Evolutionary conservation across 805 yeast species (phyloP), one percentile per base, ranked within the genome.

Genomic region (Cephaloascus albidus): DNA sequence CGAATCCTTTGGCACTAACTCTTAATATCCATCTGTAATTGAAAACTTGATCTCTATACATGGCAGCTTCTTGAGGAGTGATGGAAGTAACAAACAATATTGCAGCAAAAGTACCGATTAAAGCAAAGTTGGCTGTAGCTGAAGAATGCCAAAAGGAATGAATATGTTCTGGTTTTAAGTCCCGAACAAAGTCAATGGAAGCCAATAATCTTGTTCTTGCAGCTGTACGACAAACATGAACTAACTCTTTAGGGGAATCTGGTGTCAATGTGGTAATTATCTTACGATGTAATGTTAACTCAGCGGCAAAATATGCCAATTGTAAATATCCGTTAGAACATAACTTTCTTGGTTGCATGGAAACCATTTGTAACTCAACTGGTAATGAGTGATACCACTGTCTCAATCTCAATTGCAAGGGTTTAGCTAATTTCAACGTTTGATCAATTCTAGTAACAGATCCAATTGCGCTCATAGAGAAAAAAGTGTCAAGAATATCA

Each of bases 141-240:
- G 88, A 76, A 2, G 88, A 76, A 58, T 85, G 93, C 96, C 96
- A 89, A 56, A 87, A 88, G 10, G 95, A 77, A 53, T 81, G 89
- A 36, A 86, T 70, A 52, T 87, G 95, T 48, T 87, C 95, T 8
- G 83, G 81, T 48, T 79, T 81, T 55, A 89, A 67, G 43, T 78
- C 81, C 37, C 81, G 64, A 8, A 85, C 79, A 56, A 86, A 84
- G 39, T 84, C 93, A 43, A 85, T 75, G 1, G 96, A 85, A 0
- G 96, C 95, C 5, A 75, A 60, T 15, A 89, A 65, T 51, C 97
- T 66, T 2, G 94, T 82, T 42, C 72, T 77, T 2, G 96, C 97
- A 0, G 96, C 96, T 20, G 81, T 68, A 34, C 96, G 70, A 54
- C 96, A 87, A 1, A 88, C 88, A 23, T 64, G 58, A 8, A 71